Percentiles rank a stretch among this genome's conserved stretches.
Evolutionary conservation across 495 filamentous ascomycete species (phyloP).

Genomic region (Podospora sp.): DNA sequence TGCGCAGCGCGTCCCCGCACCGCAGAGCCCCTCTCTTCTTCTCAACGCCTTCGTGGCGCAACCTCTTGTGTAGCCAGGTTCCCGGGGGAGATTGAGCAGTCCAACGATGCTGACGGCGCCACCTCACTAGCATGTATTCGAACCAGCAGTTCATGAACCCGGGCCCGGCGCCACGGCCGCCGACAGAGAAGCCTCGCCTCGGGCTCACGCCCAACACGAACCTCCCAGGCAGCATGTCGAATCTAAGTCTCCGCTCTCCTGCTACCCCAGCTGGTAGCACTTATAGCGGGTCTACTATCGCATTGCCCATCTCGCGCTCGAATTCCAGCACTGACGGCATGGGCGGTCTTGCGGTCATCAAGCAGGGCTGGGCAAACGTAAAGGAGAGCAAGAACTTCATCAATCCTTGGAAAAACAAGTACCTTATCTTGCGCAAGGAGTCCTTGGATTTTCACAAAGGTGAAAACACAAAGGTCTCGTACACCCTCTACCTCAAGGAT

Average conservation of each 20-base stretch:
- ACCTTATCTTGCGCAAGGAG: slow-evolving; percentile 83
- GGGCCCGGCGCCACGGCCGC: slow-evolving; percentile 88
- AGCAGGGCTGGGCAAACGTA: slow-evolving; percentile 79
- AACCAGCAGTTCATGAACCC: slow-evolving; percentile 91
- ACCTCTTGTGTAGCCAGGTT: not conserved
- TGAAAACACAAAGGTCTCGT: slow-evolving; percentile 78
- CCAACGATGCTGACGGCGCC: slow-evolving; percentile 25
- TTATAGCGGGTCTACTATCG: slow-evolving; percentile 67
- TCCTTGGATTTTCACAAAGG: slow-evolving; percentile 90
- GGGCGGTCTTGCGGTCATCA: slow-evolving; percentile 72
- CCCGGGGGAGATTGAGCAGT: not conserved
- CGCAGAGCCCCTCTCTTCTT: not conserved
- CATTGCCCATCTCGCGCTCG: slow-evolving; percentile 63
- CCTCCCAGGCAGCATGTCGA: slow-evolving; percentile 77
- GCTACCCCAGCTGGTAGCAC: slow-evolving; percentile 54
- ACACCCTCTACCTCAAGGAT: slow-evolving; percentile 79
- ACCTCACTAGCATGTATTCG: slow-evolving; percentile 58
- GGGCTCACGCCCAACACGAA: slow-evolving; percentile 71
- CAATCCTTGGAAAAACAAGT: slow-evolving; percentile 80
- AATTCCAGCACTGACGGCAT: slow-evolving; percentile 63
- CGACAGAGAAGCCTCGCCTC: slow-evolving; percentile 79
- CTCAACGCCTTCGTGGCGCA: not conserved
- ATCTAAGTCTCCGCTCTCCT: slow-evolving; percentile 68
- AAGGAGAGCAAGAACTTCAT: slow-evolving; percentile 92
- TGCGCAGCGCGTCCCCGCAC: not conserved